A percentile compares a stretch with the other conserved stretches of the same genome.
Conservation (phyloP, 2,329 filamentous ascomycete species). For the Fusarium musae region DNA sequence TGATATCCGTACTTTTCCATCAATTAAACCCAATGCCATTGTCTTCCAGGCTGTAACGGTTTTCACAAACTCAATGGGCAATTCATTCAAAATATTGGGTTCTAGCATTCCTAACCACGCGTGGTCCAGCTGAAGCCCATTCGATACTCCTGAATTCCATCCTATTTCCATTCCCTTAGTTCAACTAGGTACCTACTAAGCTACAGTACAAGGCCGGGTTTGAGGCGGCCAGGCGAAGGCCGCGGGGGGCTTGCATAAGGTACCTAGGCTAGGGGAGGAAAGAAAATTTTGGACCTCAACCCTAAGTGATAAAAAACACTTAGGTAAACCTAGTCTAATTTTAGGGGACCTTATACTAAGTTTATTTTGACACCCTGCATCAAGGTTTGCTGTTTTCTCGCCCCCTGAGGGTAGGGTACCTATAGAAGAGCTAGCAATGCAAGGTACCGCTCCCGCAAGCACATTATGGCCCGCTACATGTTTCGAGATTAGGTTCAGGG, state of each 20-base stretch:
- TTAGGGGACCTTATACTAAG: no score
- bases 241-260: constrained; percentile 30
- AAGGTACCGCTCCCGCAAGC: constrained; percentile 30
- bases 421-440: constrained; percentile 21
- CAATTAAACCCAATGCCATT: background rate
- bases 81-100: background rate
- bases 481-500: constrained; percentile 31
- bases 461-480: constrained; percentile 27
- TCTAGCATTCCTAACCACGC: background rate
- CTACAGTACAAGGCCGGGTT: constrained; percentile 20
- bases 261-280: background rate
- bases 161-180: background rate
- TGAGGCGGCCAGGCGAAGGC: constrained; percentile 32
- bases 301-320: no score
- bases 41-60: background rate
- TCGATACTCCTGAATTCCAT: constrained; percentile 24
- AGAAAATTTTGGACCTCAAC: no score
- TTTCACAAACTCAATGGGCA: background rate
- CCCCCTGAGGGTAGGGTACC: background rate
- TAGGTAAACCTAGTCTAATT: no score
- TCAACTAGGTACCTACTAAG: background rate
- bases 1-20: background rate
- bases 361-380: no score
- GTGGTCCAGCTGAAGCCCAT: constrained; percentile 2
- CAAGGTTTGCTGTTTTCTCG: no score